These are phyloP conservation scores for Phylloporus sp. DNA, from an alignment of 768 basidiomycete species.

Conservation along the genomic window DNA sequence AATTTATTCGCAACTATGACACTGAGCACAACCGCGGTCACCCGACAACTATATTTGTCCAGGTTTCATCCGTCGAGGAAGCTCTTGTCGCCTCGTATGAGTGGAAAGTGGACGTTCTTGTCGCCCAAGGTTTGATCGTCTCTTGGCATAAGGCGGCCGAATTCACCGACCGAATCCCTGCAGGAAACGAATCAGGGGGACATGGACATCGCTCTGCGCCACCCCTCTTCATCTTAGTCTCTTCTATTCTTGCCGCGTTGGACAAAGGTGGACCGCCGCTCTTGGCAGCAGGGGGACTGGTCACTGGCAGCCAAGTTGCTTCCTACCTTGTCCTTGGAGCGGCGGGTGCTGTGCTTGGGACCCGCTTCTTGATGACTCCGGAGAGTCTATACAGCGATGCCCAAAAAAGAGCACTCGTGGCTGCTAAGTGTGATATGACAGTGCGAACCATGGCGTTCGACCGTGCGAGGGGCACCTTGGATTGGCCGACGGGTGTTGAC, in stretches of 20 bases:
- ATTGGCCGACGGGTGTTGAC: slow-evolving; percentile 59
- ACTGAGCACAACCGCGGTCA: slow-evolving; percentile 33
- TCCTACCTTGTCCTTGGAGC: slow-evolving; percentile 63
- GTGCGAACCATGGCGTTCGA: slow-evolving; percentile 64
- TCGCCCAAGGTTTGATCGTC: slow-evolving; percentile 61
- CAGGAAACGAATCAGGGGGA: slow-evolving; percentile 78
- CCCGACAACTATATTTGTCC: slow-evolving; percentile 57
- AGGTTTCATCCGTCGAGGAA: slow-evolving; percentile 56
- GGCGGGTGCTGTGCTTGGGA: slow-evolving; percentile 65
- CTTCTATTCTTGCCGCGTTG: slow-evolving; percentile 45
- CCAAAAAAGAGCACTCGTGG: slow-evolving; percentile 50
- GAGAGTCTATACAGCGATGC: slow-evolving; percentile 54
- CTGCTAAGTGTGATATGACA: slow-evolving; percentile 41
- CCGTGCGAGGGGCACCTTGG: slow-evolving; percentile 46
- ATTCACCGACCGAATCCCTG: slow-evolving; percentile 2
- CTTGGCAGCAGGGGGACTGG: slow-evolving; percentile 72
- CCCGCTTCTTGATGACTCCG: slow-evolving; percentile 65
- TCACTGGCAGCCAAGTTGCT: slow-evolving; percentile 60
- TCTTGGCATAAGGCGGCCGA: not conserved
- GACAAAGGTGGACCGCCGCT: slow-evolving; percentile 45
- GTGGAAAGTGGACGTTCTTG: slow-evolving; percentile 71
- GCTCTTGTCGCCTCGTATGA: slow-evolving; percentile 54
- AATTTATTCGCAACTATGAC: slow-evolving; percentile 54
- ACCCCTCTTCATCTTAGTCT: slow-evolving; percentile 57
- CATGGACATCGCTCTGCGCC: slow-evolving; percentile 58